These are phyloP conservation scores for Neurospora sp. DNA, from an alignment of 495 filamentous ascomycete species.

Conservation along the genomic window DNA sequence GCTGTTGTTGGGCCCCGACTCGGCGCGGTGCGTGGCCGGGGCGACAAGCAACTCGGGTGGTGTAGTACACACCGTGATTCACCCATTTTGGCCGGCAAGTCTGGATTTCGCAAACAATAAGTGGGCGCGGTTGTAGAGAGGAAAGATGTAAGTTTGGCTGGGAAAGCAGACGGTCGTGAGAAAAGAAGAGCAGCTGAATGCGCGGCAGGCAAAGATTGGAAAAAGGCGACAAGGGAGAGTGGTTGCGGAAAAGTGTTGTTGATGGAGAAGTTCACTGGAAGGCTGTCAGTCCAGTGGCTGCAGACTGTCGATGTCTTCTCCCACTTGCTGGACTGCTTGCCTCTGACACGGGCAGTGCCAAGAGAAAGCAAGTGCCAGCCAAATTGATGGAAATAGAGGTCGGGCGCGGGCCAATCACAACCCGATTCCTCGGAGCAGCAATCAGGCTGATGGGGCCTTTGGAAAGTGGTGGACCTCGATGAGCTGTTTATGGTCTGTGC, in stretches of 20 bases:
- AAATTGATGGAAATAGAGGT: not conserved
- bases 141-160: not conserved
- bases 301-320: not conserved
- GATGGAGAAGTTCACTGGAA: not conserved
- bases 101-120: conserved; percentile 5
- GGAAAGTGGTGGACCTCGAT: not conserved
- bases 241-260: not conserved
- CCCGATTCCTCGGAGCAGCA: not conserved
- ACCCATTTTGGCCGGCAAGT: conserved; percentile 25
- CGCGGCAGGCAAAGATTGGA: conserved; percentile 11
- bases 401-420: not conserved
- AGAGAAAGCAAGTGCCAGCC: not conserved
- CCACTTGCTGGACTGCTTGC: not conserved
- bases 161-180: conserved; percentile 2
- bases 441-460: not conserved
- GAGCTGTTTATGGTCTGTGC: not conserved
- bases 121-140: not conserved
- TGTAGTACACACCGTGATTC: conserved; percentile 25
- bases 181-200: conserved; percentile 1
- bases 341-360: not conserved
- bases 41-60: not conserved
- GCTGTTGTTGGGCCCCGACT: not conserved
- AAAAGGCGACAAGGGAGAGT: not conserved
- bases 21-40: not conserved
- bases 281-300: not conserved